Conservation (phyloP, 164 flowering plant species). For the Vitis amurensis region DNA sequence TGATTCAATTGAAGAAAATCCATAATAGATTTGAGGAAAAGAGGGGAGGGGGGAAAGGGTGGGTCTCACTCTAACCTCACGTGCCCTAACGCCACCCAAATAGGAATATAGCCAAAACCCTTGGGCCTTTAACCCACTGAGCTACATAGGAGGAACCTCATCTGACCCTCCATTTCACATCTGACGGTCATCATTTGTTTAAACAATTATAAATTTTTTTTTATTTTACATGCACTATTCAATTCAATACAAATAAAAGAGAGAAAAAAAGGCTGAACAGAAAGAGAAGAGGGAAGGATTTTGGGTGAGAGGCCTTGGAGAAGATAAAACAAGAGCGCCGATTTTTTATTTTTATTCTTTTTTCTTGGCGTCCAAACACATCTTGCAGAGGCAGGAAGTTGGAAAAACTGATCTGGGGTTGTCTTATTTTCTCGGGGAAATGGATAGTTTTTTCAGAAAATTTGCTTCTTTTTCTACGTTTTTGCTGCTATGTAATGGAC, state of each 20-base stretch:
- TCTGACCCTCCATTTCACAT: constrained; percentile 24
- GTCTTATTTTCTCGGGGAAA: constrained; percentile 8
- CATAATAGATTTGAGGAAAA: too few species aligned
- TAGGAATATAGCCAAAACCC: too few species aligned
- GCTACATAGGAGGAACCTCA: constrained; percentile 12
- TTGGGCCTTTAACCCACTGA: too few species aligned
- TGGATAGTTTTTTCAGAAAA: not conserved
- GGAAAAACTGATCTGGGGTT: not conserved
- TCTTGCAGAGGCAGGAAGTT: not conserved
- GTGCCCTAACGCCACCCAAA: too few species aligned
- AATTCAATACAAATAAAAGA: not conserved
- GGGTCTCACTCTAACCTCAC: too few species aligned
- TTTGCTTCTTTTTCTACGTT: not conserved
- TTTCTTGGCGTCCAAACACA: not conserved
- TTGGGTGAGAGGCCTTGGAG: not conserved
- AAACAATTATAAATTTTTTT: not conserved
- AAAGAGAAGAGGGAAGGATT: not conserved
- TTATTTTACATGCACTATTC: not conserved
- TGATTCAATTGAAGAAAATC: too few species aligned
- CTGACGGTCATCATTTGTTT: constrained; percentile 2
- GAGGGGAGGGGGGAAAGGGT: too few species aligned
- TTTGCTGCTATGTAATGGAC: constrained; percentile 11
- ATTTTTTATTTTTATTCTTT: too few species aligned
- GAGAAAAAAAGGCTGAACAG: not conserved
- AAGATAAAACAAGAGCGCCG: not conserved